Percentiles rank a stretch among this genome's conserved stretches.
Conservation (phyloP, 176 grass and related monocot genomes). For the Areca catechu region DNA sequence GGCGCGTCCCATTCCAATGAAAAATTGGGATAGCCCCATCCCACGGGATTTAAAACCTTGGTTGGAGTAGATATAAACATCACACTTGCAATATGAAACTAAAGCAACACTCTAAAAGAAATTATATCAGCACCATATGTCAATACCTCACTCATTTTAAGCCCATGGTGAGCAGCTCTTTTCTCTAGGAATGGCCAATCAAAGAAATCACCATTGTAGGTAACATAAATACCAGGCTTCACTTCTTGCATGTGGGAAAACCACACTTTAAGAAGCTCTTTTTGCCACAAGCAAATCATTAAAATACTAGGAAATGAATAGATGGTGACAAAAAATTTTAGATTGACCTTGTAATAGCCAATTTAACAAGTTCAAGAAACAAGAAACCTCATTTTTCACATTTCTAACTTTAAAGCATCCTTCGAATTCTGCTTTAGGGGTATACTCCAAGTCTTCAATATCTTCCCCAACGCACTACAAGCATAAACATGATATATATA, state of each 20-base stretch:
- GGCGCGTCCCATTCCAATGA: no score
- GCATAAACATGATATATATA: background rate
- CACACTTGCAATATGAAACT: no score
- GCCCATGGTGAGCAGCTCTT: constrained; percentile 81
- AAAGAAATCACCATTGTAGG: constrained; percentile 98
- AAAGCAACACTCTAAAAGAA: no score
- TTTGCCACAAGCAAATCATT: constrained; percentile 22
- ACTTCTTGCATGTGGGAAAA: constrained; percentile 97
- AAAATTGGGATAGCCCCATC: no score
- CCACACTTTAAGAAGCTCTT: constrained; percentile 85
- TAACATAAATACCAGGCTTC: constrained; percentile 97
- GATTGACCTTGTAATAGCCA: no score
- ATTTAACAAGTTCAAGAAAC: background rate
- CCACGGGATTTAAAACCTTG: no score
- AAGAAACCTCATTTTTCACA: constrained; percentile 71
- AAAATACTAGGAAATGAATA: background rate
- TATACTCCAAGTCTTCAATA: constrained; percentile 98
- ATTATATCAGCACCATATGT: background rate
- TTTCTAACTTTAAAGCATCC: constrained; percentile 85
- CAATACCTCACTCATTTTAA: constrained; percentile 78
- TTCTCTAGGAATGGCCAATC: constrained; percentile 99
- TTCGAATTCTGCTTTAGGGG: constrained; percentile 95
- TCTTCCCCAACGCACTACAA: constrained; percentile 90
- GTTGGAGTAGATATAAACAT: no score
- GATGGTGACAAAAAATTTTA: background rate